Evolutionary conservation across 108 stramenopile species (phyloP), one percentile per base, ranked within the genome.

Genomic region (Hondaea fermentalgiana): DNA sequence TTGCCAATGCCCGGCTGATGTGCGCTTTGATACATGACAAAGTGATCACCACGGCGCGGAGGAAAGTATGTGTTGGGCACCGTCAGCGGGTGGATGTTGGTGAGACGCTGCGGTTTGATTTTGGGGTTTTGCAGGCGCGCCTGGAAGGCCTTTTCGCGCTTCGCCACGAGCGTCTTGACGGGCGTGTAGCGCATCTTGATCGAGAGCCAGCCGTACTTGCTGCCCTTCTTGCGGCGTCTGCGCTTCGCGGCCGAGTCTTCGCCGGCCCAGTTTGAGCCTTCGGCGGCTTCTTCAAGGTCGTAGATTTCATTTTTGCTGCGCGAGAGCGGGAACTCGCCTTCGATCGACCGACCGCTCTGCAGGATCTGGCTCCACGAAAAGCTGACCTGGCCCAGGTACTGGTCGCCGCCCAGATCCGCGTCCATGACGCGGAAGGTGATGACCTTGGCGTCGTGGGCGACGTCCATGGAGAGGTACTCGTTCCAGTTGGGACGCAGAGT

Each of bases 131-230:
- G 45, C 51, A 53, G n/a, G n/a, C 28, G 19, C 10, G 49, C 17
- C 3, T 53, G 76, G 3, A 83, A 83, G 51, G 45, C 51, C 49
- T 47, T 53, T 83, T 83, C 49, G 19, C 45, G 51, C 49, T 53
- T 83, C 28, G 44, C 10, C 19, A 83, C 23, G 28, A 83, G 45
- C n/a, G 51, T 83, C 51, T 47, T 47, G 45, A 53, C 76, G n/a
- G 76, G 76, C 49, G 76, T 83, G 76, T 83, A 83, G 17, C 76
- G 76, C 51, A 83, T 53, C 76, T 53, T 47, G 28, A 83, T 47
- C 6, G 76, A 25, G 45, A 83, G 76, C 76, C 76, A 83, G 12
- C 76, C 76, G 51, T 47, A 47, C 51, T 83, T 83, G n/a, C 49
- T 53, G 64, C 64, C 64, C 49, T 47, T 83, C 23, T 83, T 83